phyloP scores from a whole-genome alignment of 352 stramenopile genomes.

The Pythium phragmiticola region DNA sequence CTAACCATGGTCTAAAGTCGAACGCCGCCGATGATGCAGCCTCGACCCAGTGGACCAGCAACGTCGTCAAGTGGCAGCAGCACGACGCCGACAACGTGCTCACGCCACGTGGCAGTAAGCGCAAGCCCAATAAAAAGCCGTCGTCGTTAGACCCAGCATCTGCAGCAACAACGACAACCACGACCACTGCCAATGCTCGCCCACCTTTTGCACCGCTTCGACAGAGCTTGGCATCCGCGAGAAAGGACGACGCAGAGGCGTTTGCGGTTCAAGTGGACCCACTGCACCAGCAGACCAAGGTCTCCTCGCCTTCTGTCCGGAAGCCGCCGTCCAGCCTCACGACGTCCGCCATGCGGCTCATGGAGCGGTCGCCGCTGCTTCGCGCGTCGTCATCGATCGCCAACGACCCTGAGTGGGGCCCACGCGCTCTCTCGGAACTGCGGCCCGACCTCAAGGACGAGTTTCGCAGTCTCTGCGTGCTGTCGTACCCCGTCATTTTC shows the following conservation, averaged over 20 bases:
- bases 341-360: conserved; percentile 27
- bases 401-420: conserved; percentile 34
- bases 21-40: not conserved
- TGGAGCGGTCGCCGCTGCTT: conserved; percentile 44
- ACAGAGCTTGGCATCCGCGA: too few species aligned
- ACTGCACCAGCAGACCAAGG: not conserved
- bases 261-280: conserved; percentile 17
- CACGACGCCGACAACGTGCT: conserved; percentile 30
- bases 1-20: not conserved
- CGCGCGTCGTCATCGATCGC: conserved; percentile 26
- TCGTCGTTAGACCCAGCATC: not conserved
- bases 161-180: not conserved
- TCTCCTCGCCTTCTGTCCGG: too few species aligned
- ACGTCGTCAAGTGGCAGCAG: conserved; percentile 42
- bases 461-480: conserved; percentile 3
- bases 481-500: conserved; percentile 16
- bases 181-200: not conserved
- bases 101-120: conserved; percentile 32
- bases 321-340: conserved; percentile 10
- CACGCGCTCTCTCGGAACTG: not conserved
- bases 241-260: conserved; percentile 1
- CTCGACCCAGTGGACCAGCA: conserved; percentile 37
- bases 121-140: conserved; percentile 15
- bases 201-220: not conserved
- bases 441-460: conserved; percentile 10